Evolutionary conservation across 495 filamentous ascomycete species (phyloP), one percentile per base, ranked within the genome.

Genomic region (Thermochaetoides thermophila): DNA sequence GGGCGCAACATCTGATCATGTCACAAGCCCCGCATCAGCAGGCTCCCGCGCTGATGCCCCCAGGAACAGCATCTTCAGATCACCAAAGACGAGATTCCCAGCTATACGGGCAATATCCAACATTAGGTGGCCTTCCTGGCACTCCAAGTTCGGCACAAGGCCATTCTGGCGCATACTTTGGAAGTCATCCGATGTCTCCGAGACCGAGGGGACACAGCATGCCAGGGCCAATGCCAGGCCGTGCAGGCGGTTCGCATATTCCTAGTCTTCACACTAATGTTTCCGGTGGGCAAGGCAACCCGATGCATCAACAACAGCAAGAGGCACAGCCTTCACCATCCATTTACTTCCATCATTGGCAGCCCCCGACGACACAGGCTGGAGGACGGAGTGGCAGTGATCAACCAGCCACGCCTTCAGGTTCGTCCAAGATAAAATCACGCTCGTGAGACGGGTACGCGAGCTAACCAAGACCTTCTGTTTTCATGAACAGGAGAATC

Each of bases 261-360:
- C 53, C 51, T 8, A 55, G 40, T 32, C 30, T 57, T n/a, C 51
- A 53, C 43, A 55, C 52, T 12, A 55, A 46, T 31, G 32, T 55
- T 9, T 45, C 49, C 13, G 38, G 43, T 14, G 47, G 45, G 8
- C 45, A 35, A 12, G 45, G 40, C 16, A 31, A 34, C 25, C 31
- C 27, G 1, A 20, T 52, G 17, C 49, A 42, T 10, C 39, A 41
- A 18, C 43, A 43, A 20, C 42, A 39, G 15, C 48, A 49, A 33
- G 69, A 69, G 35, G 41, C 67, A 21, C 66, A 69, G 27, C 50
- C 57, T 19, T 53, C 58, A n/a, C 63, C 81, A 5, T 74, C 74
- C 10, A 78, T 93, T 31, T 91, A 83, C 49, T 92, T 92, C 40
- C 85, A 92, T 48, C 83, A 92, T 46, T 93, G 82, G 82, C 75